Evolutionary conservation across 2,329 filamentous ascomycete species (phyloP), one percentile per base, ranked within the genome.

Genomic region (Hymenoscyphus occultus): DNA sequence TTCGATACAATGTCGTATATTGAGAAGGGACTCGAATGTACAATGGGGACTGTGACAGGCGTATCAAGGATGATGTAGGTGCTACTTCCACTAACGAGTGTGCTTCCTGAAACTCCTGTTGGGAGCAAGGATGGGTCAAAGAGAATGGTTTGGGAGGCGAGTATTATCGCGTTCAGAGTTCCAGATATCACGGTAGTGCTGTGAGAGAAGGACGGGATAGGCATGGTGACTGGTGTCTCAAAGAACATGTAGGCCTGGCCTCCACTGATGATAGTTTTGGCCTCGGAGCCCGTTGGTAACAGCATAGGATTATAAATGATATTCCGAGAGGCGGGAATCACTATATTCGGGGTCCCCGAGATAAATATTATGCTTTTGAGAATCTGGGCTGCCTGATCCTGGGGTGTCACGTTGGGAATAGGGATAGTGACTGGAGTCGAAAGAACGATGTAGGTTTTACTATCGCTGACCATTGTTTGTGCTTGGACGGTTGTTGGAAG

Each of bases 91-190:
- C 40, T 61, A 10, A 61, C 40, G 2, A 56, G 14, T 14, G 59
- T 61, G 16, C 45, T 61, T n/a, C 59, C 59, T 12, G 42, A 19
- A 14, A 61, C n/a, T 4, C 42, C 59, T 4, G n/a, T 51, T 6
- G 59, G 40, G 13, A 61, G 5, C 5, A 51, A 14, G 16, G 59
- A 61, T 10, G 48, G 48, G 6, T 61, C 54, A 6, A n/a, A 42
- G 1, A 19, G 12, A 5, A 61, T 51, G 16, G 40, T 61, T 16
- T 42, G 45, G 7, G 59, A 51, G 12, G 40, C 59, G 14, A 42
- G 42, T 9, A 61, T 54, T 4, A 51, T 31, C 2, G 22, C 40
- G 7, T 60, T 60, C 3, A 60, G 16, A 16, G 58, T 45, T 9
- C 58, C 58, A 9, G 59, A 61, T 4, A 51, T 54, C 14, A 54